Conservation (phyloP, 306 rosid genomes). For the Pueraria montana region DNA sequence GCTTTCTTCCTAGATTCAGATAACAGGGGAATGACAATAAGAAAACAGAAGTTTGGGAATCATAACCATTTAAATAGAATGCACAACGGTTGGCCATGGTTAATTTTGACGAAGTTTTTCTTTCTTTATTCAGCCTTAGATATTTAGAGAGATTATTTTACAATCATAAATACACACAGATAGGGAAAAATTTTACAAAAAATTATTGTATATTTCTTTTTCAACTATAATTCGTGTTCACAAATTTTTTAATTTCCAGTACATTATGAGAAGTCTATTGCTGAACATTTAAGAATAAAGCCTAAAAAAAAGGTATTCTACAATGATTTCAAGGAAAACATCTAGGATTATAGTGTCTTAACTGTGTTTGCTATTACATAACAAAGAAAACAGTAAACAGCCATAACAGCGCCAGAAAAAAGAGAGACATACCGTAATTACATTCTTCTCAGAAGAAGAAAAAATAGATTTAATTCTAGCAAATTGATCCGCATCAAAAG, state of each 20-base stretch:
- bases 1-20: slow-evolving; percentile 58
- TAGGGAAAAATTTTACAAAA: not conserved
- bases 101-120: not conserved
- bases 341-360: not conserved
- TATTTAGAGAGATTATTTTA: not conserved
- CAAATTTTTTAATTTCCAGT: not conserved
- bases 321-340: not conserved
- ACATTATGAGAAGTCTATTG: too few species aligned
- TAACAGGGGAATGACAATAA: slow-evolving; percentile 41
- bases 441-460: slow-evolving; percentile 51
- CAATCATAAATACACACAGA: not conserved
- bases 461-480: slow-evolving; percentile 59
- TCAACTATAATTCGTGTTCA: not conserved
- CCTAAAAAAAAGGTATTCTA: not conserved
- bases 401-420: not conserved
- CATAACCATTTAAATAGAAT: slow-evolving; percentile 13
- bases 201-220: not conserved
- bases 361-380: not conserved
- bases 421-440: slow-evolving; percentile 53
- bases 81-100: too few species aligned
- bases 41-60: not conserved
- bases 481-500: slow-evolving; percentile 69
- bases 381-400: not conserved
- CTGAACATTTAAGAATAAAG: not conserved
- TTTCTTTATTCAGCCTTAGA: not conserved